Evolutionary conservation across 2,329 filamentous ascomycete species (phyloP), one percentile per base, ranked within the genome.

Genomic region (Tolypocladium nubicola): DNA sequence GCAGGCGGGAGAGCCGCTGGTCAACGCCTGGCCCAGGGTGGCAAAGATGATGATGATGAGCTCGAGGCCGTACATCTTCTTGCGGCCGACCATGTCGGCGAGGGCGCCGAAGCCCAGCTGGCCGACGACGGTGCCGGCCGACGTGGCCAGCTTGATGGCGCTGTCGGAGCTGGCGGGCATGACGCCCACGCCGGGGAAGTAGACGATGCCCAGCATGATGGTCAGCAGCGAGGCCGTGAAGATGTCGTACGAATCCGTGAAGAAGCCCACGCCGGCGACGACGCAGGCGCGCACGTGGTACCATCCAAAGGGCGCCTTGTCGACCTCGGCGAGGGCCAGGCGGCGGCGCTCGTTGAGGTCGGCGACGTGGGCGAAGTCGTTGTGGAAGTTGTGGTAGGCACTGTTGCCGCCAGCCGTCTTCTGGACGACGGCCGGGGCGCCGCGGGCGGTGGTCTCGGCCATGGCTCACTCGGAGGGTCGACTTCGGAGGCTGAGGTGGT

Each of bases 261-360:
- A 94, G 82, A 95, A 94, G 64, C 89, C 90, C 60, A 93, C 87
- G 65, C 90, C 89, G 37, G 89, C 89, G 30, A 93, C 89, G 10
- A 89, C 74, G 56, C 89, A 82, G 58, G 89, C 87, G 45, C 89
- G 82, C 58, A 92, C 82, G 67, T 94, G 89, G 69, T 91, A 90
- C 88, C 89, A 93, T 66, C 89, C 87, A 60, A 93, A 92, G 4
- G 85, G 85, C 11, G 88, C 88, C 74, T 87, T 87, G 75, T 93
- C 89, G 64, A 93, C 87, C 72, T 92, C 87, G 41, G 88, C 87
- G 55, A 94, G 85, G 47, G 89, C 89, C 38, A 90, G 83, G 61
- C 89, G 83, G 63, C 89, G 81, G 57, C 89, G 85, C 78, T 93
- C 88, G 63, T 90, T 90, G 59, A 87, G 83, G 69, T 93, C 87